Conservation (phyloP, 164 flowering plant genomes). For the Cinnamomum micranthum region DNA sequence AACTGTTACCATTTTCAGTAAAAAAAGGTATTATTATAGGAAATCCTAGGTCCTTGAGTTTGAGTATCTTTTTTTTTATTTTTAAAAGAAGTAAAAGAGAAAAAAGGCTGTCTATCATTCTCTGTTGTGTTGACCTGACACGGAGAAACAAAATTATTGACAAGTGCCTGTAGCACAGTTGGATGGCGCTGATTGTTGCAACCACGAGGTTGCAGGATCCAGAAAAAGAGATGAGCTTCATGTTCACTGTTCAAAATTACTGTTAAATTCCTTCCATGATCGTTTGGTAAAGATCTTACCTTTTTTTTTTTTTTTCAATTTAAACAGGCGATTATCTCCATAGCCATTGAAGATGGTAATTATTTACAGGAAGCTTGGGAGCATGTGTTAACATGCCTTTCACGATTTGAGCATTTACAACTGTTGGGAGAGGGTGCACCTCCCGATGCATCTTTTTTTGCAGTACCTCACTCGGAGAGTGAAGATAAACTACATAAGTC, state of each 20-base stretch:
- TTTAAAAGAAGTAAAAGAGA: no score
- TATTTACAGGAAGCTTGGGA: conserved; percentile 98
- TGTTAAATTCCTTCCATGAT: background rate
- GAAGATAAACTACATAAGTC: conserved; percentile 66
- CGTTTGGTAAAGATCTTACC: background rate
- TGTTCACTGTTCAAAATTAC: background rate
- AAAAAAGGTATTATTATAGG: no score
- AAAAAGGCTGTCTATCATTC: background rate
- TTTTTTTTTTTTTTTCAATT: background rate
- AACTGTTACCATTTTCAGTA: no score
- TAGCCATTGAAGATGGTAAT: conserved; percentile 97
- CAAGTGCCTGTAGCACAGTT: no score
- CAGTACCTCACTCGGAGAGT: conserved; percentile 48
- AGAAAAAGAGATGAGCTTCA: background rate
- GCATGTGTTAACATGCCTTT: conserved; percentile 91
- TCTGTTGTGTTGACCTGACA: background rate
- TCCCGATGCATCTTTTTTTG: conserved; percentile 84
- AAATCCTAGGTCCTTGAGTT: no score
- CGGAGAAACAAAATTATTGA: background rate
- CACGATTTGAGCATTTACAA: conserved; percentile 94
- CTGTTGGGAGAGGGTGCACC: conserved; percentile 96
- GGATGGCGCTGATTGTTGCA: no score
- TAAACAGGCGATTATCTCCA: conserved; percentile 80
- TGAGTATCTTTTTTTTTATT: no score
- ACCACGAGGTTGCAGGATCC: background rate